These are phyloP conservation scores for Aspergillus piperis DNA, from an alignment of 2,329 filamentous ascomycete species.

Conservation along the genomic window DNA sequence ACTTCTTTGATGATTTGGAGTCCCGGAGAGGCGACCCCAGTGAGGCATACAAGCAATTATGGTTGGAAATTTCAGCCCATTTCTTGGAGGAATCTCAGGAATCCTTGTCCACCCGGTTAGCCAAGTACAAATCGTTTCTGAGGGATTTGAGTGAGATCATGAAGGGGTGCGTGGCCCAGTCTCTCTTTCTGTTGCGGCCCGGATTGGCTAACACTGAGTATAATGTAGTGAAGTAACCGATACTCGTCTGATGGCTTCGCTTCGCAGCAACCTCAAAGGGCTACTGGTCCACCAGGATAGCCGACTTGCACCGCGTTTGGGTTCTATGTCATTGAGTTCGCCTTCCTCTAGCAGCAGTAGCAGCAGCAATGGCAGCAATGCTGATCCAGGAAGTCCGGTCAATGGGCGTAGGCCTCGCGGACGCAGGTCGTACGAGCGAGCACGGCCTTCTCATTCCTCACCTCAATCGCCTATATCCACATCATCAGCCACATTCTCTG, in stretches of 20 bases:
- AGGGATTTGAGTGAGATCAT: conserved; percentile 47
- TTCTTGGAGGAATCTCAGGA: conserved; percentile 51
- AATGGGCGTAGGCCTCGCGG: conserved; percentile 31
- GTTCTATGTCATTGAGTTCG: conserved; percentile 27
- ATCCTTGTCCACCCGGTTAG: conserved; percentile 50
- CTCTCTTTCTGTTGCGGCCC: conserved; percentile 10
- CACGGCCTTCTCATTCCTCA: conserved; percentile 29
- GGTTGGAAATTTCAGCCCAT: conserved; percentile 51
- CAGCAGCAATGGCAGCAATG: conserved; percentile 25
- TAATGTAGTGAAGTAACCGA: conserved; percentile 31
- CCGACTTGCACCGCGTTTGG: conserved; percentile 30
- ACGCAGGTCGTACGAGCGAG: conserved; percentile 40
- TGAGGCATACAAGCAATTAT: conserved; percentile 51
- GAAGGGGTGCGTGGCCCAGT: conserved; percentile 45
- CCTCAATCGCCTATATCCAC: conserved; percentile 33
- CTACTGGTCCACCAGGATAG: conserved; percentile 34
- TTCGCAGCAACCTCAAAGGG: conserved; percentile 28
- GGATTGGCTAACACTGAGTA: conserved; percentile 5
- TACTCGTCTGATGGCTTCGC: conserved; percentile 25
- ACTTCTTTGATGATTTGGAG: conserved; percentile 47
- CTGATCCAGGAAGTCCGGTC: conserved; percentile 30
- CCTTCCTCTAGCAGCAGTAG: conserved; percentile 30
- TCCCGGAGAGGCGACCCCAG: conserved; percentile 25
- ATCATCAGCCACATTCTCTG: conserved; percentile 31
- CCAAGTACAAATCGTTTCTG: conserved; percentile 54